phyloP scores from a whole-genome alignment of 164 flowering plant species.

The Hamamelis virginiana region DNA sequence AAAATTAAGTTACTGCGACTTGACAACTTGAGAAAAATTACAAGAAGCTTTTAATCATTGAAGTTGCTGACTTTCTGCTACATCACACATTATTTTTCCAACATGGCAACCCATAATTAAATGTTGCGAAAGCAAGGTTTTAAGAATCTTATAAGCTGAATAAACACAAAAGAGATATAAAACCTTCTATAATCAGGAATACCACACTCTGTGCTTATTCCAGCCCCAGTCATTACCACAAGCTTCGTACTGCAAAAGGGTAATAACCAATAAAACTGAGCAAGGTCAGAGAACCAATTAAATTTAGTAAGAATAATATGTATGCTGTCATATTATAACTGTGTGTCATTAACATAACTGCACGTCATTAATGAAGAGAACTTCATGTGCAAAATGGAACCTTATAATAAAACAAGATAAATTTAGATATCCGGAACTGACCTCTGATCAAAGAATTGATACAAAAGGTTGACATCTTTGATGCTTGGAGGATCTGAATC shows the following conservation, averaged over 20 bases:
- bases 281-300: neutral
- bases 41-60: neutral
- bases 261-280: neutral
- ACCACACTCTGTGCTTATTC: constrained; percentile 93
- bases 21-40: neutral
- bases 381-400: neutral
- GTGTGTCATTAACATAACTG: too few species aligned
- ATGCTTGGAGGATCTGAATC: constrained; percentile 72
- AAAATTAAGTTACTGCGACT: neutral
- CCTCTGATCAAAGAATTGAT: constrained; percentile 71
- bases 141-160: neutral
- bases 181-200: constrained; percentile 98
- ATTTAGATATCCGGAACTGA: constrained; percentile 12
- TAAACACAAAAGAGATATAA: constrained; percentile 1
- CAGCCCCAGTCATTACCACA: constrained; percentile 90
- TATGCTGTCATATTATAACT: too few species aligned
- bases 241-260: constrained; percentile 63
- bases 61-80: neutral
- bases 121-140: neutral
- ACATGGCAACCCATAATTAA: neutral
- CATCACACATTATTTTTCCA: neutral
- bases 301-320: neutral
- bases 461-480: constrained; percentile 55
- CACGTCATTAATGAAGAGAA: too few species aligned
- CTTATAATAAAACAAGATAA: neutral